Evolutionary conservation across 371 early-diverging fungal species (phyloP), one percentile per base, ranked within the genome.

Genomic region (Rhizoclosmatium hyalinum): DNA sequence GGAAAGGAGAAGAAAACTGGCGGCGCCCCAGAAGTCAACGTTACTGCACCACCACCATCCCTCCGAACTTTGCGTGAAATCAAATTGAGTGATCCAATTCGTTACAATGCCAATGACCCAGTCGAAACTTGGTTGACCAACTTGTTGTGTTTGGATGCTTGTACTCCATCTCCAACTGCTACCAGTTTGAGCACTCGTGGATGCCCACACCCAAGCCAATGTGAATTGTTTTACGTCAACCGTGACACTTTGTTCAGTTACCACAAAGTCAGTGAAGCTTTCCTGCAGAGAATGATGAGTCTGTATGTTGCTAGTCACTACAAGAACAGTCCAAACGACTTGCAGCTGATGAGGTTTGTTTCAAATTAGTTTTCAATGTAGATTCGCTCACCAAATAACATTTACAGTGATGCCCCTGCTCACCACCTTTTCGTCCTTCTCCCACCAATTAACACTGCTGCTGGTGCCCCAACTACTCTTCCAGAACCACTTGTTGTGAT

Each of bases 311-410:
- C 98, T 39, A 94, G 96, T 75, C 99, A 99, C 81, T 99, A 99
- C 91, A 99, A 98, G 88, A 99, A 99, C 87, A 93, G 94, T 50
- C 99, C 99, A 65, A 97, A 99, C 84, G 99, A 99, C 83, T 82
- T 99, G 80, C 98, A 99, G 84, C 88, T 98, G 68, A 88, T 99
- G 88, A 95, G 95, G 75, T 80, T 62, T 57, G n/a, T 50, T 2
- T 68, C 41, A 17, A 17, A 47, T 61, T 6, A 1, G 3, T 63
- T 47, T 4, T 41, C 19, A 45, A 21, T 46, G 24, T 55, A 12
- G 17, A 2, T n/a, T 6, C 24, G 24, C 10, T 74, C 32, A 17
- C 56, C 53, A 10, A 32, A 24, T 45, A 8, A 19, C 42, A 24
- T 10, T 32, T 2, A 2, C 24, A 81, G 86, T 85, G 99, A 99